These are phyloP conservation scores for Monosporozyma yasuniensis DNA, from an alignment of 805 yeast genomes.

Conservation along the genomic window DNA sequence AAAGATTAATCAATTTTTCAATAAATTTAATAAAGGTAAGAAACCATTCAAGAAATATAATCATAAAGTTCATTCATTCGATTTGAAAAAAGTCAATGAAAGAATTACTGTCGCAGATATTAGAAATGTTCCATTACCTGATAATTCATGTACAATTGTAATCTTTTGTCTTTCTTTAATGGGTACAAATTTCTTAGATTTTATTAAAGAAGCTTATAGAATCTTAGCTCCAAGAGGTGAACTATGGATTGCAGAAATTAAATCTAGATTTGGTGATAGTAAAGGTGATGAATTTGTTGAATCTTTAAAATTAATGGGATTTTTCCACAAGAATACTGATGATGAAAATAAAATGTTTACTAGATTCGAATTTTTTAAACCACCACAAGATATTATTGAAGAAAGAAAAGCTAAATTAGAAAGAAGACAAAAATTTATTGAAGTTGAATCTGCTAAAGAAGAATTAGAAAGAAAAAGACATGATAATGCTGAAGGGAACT, in stretches of 20 bases:
- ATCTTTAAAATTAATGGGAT: slow-evolving; percentile 68
- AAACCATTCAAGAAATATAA: slow-evolving; percentile 33
- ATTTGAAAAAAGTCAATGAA: slow-evolving; percentile 79
- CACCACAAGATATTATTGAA: slow-evolving; percentile 56
- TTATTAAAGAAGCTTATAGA: slow-evolving; percentile 82
- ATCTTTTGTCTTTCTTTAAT: slow-evolving; percentile 88
- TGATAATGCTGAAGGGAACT: slow-evolving; percentile 62
- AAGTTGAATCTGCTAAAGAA: slow-evolving; percentile 56
- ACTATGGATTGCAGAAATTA: slow-evolving; percentile 95
- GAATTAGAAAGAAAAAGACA: slow-evolving; percentile 47
- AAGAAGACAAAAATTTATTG: slow-evolving; percentile 59
- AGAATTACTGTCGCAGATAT: slow-evolving; percentile 96
- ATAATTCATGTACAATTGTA: slow-evolving; percentile 76
- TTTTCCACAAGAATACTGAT: slow-evolving; percentile 83
- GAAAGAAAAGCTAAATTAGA: slow-evolving; percentile 55
- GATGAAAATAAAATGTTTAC: slow-evolving; percentile 87
- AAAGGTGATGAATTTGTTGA: slow-evolving; percentile 75
- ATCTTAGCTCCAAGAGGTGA: slow-evolving; percentile 86
- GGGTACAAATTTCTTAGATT: slow-evolving; percentile 96
- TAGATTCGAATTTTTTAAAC: slow-evolving; percentile 88
- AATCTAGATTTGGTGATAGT: slow-evolving; percentile 75
- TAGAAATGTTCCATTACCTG: slow-evolving; percentile 74
- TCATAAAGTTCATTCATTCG: slow-evolving; percentile 77
- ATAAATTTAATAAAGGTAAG: slow-evolving; percentile 22
- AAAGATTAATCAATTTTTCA: slow-evolving; percentile 47